Percentiles rank a stretch among this genome's conserved stretches.
Conservation (phyloP, 306 rosid species). For the Citrullus colocynthis region DNA sequence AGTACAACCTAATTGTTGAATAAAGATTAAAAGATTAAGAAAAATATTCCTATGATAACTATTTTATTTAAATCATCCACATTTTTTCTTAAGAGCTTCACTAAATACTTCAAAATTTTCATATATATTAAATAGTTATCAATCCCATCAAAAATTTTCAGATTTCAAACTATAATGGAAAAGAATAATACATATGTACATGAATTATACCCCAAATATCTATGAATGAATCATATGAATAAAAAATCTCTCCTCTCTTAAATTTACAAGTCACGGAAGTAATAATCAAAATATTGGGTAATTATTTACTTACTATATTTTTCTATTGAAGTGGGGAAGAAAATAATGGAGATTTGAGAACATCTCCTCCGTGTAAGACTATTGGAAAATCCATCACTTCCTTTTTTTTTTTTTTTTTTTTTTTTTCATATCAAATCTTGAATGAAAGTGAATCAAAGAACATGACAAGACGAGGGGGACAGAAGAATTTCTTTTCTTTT, state of each 20-base stretch:
- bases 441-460: no score
- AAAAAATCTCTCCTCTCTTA: conserved; percentile 5
- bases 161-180: conserved; percentile 2
- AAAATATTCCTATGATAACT: neutral
- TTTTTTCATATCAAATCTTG: no score
- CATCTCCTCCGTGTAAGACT: conserved; percentile 7
- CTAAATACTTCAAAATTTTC: neutral
- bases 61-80: neutral
- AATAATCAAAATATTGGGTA: conserved; percentile 1
- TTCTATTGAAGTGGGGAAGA: conserved; percentile 4
- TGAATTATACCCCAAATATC: conserved; percentile 3
- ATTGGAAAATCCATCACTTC: conserved; percentile 1
- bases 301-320: conserved; percentile 6
- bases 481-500: no score
- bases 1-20: neutral
- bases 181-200: conserved; percentile 6
- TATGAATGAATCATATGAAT: conserved; percentile 7
- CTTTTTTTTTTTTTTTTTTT: neutral
- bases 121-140: neutral
- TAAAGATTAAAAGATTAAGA: neutral
- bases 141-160: neutral
- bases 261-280: conserved; percentile 5
- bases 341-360: conserved; percentile 5
- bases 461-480: no score
- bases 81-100: neutral